These are phyloP conservation scores for Ganoderma boninense DNA, from an alignment of 1,284 basidiomycete genomes.

Conservation along the genomic window DNA sequence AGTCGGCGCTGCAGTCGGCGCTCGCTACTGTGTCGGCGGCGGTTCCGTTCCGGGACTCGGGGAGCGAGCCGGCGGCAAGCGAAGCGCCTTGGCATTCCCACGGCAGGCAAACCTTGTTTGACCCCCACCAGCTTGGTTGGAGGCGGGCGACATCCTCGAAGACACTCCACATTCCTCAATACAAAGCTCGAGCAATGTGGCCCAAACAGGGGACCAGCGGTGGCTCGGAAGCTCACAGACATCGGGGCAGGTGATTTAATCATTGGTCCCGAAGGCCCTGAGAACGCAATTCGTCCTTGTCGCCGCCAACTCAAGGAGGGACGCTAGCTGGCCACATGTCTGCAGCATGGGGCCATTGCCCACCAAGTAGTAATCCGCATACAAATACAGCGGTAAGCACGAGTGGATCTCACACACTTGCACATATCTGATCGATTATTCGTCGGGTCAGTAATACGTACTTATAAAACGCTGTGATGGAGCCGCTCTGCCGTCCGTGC, in stretches of 20 bases:
- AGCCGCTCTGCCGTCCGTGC: slow-evolving; percentile 1
- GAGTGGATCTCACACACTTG: not conserved
- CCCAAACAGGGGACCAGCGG: not conserved
- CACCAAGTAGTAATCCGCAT: not conserved
- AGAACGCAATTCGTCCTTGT: not conserved
- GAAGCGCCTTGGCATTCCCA: not conserved
- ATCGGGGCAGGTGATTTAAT: not conserved
- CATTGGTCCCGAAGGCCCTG: not conserved
- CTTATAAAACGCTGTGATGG: not conserved
- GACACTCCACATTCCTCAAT: not conserved
- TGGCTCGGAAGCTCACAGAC: not conserved
- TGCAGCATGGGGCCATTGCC: not conserved
- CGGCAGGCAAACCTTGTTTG: not conserved
- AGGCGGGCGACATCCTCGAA: not conserved
- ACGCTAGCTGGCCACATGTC: slow-evolving; percentile 1
- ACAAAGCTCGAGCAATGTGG: not conserved
- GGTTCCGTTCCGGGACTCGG: not conserved
- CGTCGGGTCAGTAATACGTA: slow-evolving; percentile 7
- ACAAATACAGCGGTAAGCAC: slow-evolving; percentile 3
- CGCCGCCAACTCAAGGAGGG: not conserved
- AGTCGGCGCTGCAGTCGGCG: too few relatives aligned
- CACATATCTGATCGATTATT: slow-evolving; percentile 3
- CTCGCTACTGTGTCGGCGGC: not conserved
- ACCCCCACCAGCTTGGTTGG: not conserved
- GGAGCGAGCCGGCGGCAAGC: not conserved